phyloP scores from a whole-genome alignment of 768 basidiomycete species.

The Cubamyces sp. region DNA sequence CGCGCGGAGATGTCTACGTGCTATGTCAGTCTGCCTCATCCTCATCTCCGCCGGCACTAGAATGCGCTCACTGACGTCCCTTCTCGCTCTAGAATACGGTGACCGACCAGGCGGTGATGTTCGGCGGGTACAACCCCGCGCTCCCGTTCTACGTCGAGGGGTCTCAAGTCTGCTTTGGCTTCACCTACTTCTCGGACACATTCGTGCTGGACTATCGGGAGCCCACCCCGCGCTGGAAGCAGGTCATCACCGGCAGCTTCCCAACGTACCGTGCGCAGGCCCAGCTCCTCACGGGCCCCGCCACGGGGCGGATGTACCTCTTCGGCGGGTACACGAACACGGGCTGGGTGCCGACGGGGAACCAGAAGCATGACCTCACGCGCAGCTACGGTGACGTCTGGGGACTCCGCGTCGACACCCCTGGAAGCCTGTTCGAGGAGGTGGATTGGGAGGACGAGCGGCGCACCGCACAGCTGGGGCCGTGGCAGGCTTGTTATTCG shows the following conservation, averaged over 20 bases:
- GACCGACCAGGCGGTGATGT: conserved; percentile 42
- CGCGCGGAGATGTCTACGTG: conserved; percentile 40
- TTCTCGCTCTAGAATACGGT: conserved; percentile 34
- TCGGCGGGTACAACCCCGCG: conserved; percentile 44
- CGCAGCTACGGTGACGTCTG: conserved; percentile 43
- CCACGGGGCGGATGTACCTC: conserved; percentile 42
- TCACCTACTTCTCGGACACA: conserved; percentile 47
- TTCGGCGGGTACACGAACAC: conserved; percentile 47
- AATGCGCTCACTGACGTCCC: not conserved
- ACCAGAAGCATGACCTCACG: conserved; percentile 33
- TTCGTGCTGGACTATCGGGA: conserved; percentile 36
- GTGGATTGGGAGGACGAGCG: conserved; percentile 44
- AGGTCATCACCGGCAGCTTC: conserved; percentile 46
- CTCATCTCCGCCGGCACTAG: conserved; percentile 1
- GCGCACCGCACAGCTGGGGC: conserved; percentile 42
- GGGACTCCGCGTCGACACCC: conserved; percentile 42
- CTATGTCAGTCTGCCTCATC: conserved; percentile 33
- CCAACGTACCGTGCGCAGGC: conserved; percentile 45
- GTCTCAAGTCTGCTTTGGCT: conserved; percentile 30
- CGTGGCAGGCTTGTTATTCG: conserved; percentile 45
- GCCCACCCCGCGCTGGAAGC: conserved; percentile 37
- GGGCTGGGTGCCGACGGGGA: conserved; percentile 39
- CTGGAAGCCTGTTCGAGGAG: conserved; percentile 42
- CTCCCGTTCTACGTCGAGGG: conserved; percentile 19
- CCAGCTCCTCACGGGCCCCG: conserved; percentile 39